These are phyloP conservation scores for Prototheca wickerhamii DNA, from an alignment of 163 green algal species.

Conservation along the genomic window DNA sequence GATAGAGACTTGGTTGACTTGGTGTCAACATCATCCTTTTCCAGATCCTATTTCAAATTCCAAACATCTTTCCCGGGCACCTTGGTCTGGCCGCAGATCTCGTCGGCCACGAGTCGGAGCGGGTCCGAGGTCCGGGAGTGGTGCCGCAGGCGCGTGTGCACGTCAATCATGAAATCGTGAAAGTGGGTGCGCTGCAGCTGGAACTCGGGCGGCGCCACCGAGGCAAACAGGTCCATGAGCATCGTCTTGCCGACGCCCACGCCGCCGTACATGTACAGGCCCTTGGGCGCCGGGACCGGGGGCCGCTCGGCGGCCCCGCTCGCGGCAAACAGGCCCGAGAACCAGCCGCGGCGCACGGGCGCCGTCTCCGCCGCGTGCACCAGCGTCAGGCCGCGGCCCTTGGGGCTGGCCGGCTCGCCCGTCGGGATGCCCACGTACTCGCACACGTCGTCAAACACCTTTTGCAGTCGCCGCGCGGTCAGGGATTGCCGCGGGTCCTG, in stretches of 20 bases:
- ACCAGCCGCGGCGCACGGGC: constrained; percentile 9
- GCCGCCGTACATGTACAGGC: constrained; percentile 74
- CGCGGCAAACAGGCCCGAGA: constrained; percentile 18
- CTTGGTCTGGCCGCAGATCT: constrained; percentile 26
- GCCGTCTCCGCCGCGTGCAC: constrained; percentile 25
- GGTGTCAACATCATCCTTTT: background rate
- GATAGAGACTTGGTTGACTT: background rate
- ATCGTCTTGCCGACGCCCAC: constrained; percentile 73
- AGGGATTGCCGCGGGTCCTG: constrained; percentile 56
- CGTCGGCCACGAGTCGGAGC: constrained; percentile 33
- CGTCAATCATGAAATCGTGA: constrained; percentile 97
- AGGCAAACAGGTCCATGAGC: constrained; percentile 76
- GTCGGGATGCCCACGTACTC: background rate
- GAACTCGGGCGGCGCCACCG: constrained; percentile 45
- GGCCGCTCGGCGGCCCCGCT: background rate
- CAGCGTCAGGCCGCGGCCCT: constrained; percentile 55
- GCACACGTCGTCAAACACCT: constrained; percentile 43
- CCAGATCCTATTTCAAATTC: background rate
- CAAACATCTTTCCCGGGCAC: constrained; percentile 3
- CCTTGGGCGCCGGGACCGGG: constrained; percentile 47
- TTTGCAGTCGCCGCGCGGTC: constrained; percentile 48
- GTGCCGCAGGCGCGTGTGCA: constrained; percentile 68
- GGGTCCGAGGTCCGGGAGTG: constrained; percentile 15
- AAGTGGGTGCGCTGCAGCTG: constrained; percentile 84
- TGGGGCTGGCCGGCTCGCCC: constrained; percentile 9